Evolutionary conservation across 345 rosid genomes (phyloP), one percentile per base, ranked within the genome.

Genomic region (Barbarea vulgaris): DNA sequence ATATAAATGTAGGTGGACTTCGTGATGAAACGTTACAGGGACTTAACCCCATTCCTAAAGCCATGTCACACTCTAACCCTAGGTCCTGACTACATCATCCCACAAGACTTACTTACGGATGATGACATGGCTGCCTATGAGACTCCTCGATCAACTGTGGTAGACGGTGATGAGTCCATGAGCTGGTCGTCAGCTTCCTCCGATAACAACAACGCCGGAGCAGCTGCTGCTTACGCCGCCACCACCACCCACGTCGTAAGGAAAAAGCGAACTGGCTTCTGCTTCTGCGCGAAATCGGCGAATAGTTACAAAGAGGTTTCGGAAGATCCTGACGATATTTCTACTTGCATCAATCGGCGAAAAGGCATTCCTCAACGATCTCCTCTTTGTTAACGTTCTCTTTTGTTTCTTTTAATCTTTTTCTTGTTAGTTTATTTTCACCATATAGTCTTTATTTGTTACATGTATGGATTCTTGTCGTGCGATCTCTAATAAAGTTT

Each of bases 301-400:
- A 80, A 55, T 50, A 79, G 71, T 61, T 77, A 77, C 41, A 83
- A 86, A 75, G 88, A 73, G 41, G 78, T 87, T 1, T 73, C 83
- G 12, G 88, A 85, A 48, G 77, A 72, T 72, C 74, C 67, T 42
- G 60, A 67, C 27, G 87, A 87, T 73, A 89, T 87, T 77, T 87
- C 95, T 34, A 77, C 86, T 6, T 81, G 91, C 58, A 84, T 85
- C 72, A 90, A 82, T 80, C 83, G 99, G 75, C 85, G 99, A 70
- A 96, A 96, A 81, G 94, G 99, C 78, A 82, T 87, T 79, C 99
- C 99, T 47, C 97, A 92, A 31, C 82, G 99, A 70, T 88, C 98
- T 67, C 98, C 99, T 73, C 76, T 93, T 12, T 93, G 91, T 81
- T 95, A 86, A 83, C 42, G 50, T 48, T 50, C 17, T 33, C 12